These are phyloP conservation scores for Lichtheimia ornata DNA, from an alignment of 371 early-diverging fungal genomes.

Conservation along the genomic window DNA sequence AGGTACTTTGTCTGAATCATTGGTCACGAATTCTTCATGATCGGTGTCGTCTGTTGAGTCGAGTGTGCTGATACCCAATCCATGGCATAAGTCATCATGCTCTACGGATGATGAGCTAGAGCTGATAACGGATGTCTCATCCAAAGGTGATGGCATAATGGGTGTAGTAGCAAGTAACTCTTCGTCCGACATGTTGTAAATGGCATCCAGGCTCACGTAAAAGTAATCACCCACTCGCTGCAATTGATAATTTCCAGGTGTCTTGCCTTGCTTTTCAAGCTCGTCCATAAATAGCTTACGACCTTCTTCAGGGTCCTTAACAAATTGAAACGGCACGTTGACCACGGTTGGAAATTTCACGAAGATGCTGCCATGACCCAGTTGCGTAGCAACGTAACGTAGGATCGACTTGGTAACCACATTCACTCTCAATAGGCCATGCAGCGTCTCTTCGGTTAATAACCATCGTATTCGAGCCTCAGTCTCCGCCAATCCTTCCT, in stretches of 20 bases:
- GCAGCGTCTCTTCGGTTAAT: conserved; percentile 74
- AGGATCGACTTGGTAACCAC: conserved; percentile 53
- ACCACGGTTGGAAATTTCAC: conserved; percentile 57
- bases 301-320: conserved; percentile 40
- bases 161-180: neutral
- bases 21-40: neutral
- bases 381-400: conserved; percentile 56
- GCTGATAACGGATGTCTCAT: neutral
- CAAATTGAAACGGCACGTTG: conserved; percentile 59
- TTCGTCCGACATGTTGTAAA: conserved; percentile 35
- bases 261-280: conserved; percentile 40
- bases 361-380: conserved; percentile 46
- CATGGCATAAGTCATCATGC: conserved; percentile 32
- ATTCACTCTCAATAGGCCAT: conserved; percentile 59
- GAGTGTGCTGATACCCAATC: conserved; percentile 38
- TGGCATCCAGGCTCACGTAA: conserved; percentile 55
- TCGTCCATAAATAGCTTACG: conserved; percentile 59
- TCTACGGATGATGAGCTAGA: neutral
- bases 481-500: conserved; percentile 62
- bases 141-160: neutral
- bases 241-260: conserved; percentile 25
- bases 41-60: conserved; percentile 9
- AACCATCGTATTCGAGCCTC: conserved; percentile 61
- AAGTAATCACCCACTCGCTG: conserved; percentile 58
- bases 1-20: conserved; percentile 2